Evolutionary conservation across 2,329 filamentous ascomycete genomes (phyloP).

Genomic region (Alternaria dauci): DNA sequence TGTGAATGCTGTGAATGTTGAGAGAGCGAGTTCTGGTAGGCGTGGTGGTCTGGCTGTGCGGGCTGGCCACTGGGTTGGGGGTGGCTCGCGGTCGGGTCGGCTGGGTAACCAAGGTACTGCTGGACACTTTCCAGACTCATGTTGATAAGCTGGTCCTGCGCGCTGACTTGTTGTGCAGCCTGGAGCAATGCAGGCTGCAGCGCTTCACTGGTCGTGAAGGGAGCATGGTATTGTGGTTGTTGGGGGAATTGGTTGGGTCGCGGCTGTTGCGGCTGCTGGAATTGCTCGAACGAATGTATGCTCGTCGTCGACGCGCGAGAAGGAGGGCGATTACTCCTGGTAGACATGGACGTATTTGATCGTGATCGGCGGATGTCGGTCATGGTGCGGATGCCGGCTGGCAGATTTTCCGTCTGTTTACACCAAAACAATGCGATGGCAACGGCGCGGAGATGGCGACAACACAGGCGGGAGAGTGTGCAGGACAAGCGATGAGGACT

Average conservation of each 20-base stretch:
- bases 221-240: slow-evolving; percentile 39
- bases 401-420: slow-evolving; percentile 40
- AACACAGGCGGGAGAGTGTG: neutral
- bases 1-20: slow-evolving; percentile 35
- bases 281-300: slow-evolving; percentile 52
- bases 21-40: slow-evolving; percentile 39
- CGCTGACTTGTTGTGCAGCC: slow-evolving; percentile 48
- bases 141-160: slow-evolving; percentile 43
- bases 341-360: slow-evolving; percentile 57
- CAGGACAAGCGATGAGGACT: neutral
- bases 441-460: slow-evolving; percentile 19
- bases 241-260: slow-evolving; percentile 24
- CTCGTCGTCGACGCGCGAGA: slow-evolving; percentile 61
- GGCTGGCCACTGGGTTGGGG: slow-evolving; percentile 30
- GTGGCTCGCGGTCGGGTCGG: slow-evolving; percentile 29
- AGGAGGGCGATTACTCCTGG: slow-evolving; percentile 55
- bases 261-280: slow-evolving; percentile 34
- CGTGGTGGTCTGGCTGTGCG: slow-evolving; percentile 39
- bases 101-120: slow-evolving; percentile 43
- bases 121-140: slow-evolving; percentile 46
- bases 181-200: slow-evolving; percentile 46
- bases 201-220: slow-evolving; percentile 39
- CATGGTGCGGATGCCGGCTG: slow-evolving; percentile 39
- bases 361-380: slow-evolving; percentile 54
- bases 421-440: slow-evolving; percentile 44